Base-by-base conservation (phyloP, 192 early-diverging fungal species). In the Borealophlyctis nickersoniae region DNA sequence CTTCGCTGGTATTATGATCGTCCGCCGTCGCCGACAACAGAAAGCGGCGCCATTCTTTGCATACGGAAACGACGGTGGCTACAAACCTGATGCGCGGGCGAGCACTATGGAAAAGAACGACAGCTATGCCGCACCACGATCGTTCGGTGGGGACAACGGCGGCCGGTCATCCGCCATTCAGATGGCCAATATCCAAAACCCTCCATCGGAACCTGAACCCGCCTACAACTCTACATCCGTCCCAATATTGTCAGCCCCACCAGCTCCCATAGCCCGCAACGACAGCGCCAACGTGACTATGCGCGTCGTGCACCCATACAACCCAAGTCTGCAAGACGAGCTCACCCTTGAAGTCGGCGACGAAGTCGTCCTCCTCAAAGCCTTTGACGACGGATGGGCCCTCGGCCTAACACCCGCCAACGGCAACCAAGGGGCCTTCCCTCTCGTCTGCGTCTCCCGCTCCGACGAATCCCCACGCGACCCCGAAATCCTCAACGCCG, bases 331-430 rank as follows among this genome's bases (percentile, higher is more conserved):
- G 26, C 27, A 39, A 4, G 75, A 76, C 61, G 75, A 76, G 52
- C 62, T 76, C n/a, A n/a, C 19, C 2, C 61, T 76, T 14, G 63
- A 52, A 7, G 54, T 66, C 30, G 75, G 68, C n/a, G 51, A 66
- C 19, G 73, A 65, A 16, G 29, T 76, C 19, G 53, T 76, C 32
- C n/a, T 76, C 31, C n/a, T 75, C 11, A 35, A 59, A 35, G 49
- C 56, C 24, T 75, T 74, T 58, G 69, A 76, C 33, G 73, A 76
- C 48, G 75, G 73, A 19, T 76, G 75, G 75, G 73, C 52, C 22
- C 51, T 72, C 22, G 63, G 73, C n/a, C 50, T 58, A 19, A 49
- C 49, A 19, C 56, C 56, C 24, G 49, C 5, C 0, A 64, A 52
- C 11, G 60, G 60, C 45, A 52, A 70, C 35, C 58, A 61, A 23